Percentiles rank a stretch among this genome's conserved stretches.
These are phyloP conservation scores for Teunomyces tritomae DNA, from an alignment of 805 yeast species.

Conservation along the genomic window DNA sequence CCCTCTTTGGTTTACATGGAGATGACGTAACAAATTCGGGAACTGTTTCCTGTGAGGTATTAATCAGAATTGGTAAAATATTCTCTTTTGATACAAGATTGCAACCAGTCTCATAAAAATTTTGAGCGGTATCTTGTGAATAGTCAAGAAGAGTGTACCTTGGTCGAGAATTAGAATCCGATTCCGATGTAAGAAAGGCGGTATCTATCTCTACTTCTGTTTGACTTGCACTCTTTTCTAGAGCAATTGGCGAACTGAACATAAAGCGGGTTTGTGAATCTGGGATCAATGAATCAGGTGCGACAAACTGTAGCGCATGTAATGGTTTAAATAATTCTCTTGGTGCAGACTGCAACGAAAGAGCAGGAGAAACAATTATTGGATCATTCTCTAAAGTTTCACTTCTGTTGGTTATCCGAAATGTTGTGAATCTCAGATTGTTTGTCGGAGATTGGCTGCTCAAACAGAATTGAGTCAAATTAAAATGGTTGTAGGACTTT, in stretches of 20 bases:
- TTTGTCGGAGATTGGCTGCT: not conserved
- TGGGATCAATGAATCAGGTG: not conserved
- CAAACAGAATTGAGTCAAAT: not conserved
- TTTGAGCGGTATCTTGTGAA: not conserved
- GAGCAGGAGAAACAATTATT: not conserved
- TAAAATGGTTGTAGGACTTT: not conserved
- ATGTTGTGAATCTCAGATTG: not conserved
- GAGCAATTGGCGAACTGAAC: constrained; percentile 15
- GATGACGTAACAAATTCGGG: not conserved
- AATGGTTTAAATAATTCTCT: not conserved
- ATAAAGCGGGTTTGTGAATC: not conserved
- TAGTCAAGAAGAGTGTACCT: not conserved
- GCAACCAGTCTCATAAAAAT: not conserved
- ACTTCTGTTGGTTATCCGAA: not conserved
- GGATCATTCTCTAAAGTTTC: not conserved
- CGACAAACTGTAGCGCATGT: not conserved
- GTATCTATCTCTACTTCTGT: constrained; percentile 18
- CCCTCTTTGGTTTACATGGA: not conserved
- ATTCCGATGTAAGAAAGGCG: constrained; percentile 21
- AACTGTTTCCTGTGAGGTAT: not conserved
- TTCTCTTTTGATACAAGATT: no score
- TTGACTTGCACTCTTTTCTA: constrained; percentile 4
- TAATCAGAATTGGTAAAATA: not conserved
- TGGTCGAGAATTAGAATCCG: not conserved
- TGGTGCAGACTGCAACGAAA: not conserved